phyloP scores from a whole-genome alignment of 352 stramenopile genomes.

The Globisporangium nagaii region DNA sequence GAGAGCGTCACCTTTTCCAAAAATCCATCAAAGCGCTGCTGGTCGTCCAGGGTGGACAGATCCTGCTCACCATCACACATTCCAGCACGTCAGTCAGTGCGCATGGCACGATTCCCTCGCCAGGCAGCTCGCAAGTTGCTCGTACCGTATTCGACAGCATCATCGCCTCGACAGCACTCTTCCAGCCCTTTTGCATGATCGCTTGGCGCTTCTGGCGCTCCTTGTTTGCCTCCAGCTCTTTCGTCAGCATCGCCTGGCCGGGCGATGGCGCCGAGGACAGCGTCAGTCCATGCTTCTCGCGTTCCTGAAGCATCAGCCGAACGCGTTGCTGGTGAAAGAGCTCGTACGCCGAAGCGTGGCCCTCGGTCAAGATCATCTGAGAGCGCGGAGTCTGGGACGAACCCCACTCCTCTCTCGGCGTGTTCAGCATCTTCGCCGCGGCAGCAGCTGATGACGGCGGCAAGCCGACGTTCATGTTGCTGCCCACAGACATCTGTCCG shows the following conservation, averaged over 20 bases:
- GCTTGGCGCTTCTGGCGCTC: constrained; percentile 82
- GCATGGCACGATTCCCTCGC: background rate
- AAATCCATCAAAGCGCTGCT: constrained; percentile 56
- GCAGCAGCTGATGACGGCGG: constrained; percentile 32
- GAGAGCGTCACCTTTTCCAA: constrained; percentile 61
- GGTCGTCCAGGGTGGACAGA: constrained; percentile 41
- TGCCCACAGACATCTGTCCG: background rate
- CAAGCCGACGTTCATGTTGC: constrained; percentile 21
- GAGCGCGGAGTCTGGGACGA: constrained; percentile 80
- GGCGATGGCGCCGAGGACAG: constrained; percentile 74
- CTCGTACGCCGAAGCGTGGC: constrained; percentile 79
- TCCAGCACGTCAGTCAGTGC: background rate
- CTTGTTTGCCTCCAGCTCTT: constrained; percentile 85
- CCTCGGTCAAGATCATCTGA: constrained; percentile 78
- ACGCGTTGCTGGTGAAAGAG: constrained; percentile 84
- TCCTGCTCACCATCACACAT: constrained; percentile 23
- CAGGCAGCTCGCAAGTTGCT: background rate
- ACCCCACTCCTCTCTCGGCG: constrained; percentile 81
- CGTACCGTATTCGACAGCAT: constrained; percentile 70
- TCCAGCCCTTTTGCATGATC: constrained; percentile 88
- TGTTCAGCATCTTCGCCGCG: constrained; percentile 49
- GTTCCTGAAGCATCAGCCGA: constrained; percentile 80
- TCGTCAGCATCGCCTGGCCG: constrained; percentile 83
- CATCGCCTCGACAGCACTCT: constrained; percentile 80
- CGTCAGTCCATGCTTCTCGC: constrained; percentile 73